A percentile compares a stretch with the other conserved stretches of the same genome.
phyloP scores from a whole-genome alignment of 2,329 filamentous ascomycete species.

The Epichloe baconii region DNA sequence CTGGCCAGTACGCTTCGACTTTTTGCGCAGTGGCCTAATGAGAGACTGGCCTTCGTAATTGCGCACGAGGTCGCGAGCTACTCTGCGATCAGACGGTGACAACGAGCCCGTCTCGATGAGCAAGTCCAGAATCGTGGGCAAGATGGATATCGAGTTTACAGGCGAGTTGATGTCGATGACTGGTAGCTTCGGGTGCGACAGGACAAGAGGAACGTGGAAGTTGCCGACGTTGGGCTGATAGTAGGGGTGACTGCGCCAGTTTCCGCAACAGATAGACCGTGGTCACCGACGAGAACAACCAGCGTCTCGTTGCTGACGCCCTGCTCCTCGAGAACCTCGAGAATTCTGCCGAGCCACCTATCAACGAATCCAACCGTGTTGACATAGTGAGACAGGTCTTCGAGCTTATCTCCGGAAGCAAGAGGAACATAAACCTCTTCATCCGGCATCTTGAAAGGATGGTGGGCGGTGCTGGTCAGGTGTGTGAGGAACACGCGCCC shows the following conservation, averaged over 20 bases:
- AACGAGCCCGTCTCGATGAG: slow-evolving; percentile 21
- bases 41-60: slow-evolving; percentile 25
- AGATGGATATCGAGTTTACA: slow-evolving; percentile 19
- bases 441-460: slow-evolving; percentile 20
- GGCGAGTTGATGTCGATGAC: slow-evolving; percentile 18
- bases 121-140: slow-evolving; percentile 22
- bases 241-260: slow-evolving; percentile 19
- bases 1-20: slow-evolving; percentile 9
- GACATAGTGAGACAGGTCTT: slow-evolving; percentile 20
- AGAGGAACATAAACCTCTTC: slow-evolving; percentile 16
- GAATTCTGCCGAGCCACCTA: slow-evolving; percentile 19
- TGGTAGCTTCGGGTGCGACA: slow-evolving; percentile 22
- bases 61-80: slow-evolving; percentile 17
- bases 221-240: slow-evolving; percentile 21
- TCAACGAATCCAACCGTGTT: slow-evolving; percentile 21
- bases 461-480: slow-evolving; percentile 23
- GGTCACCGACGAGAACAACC: slow-evolving; percentile 19
- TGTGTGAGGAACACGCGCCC: slow-evolving; percentile 22
- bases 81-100: slow-evolving; percentile 11
- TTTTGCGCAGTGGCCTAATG: slow-evolving; percentile 16
- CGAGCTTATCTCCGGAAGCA: slow-evolving; percentile 11
- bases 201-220: slow-evolving; percentile 20
- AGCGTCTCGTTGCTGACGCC: slow-evolving; percentile 20
- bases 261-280: slow-evolving; percentile 20
- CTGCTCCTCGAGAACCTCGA: slow-evolving; percentile 17